Conservation (phyloP, 2,329 filamentous ascomycete species). For the Claviceps digitariae region DNA sequence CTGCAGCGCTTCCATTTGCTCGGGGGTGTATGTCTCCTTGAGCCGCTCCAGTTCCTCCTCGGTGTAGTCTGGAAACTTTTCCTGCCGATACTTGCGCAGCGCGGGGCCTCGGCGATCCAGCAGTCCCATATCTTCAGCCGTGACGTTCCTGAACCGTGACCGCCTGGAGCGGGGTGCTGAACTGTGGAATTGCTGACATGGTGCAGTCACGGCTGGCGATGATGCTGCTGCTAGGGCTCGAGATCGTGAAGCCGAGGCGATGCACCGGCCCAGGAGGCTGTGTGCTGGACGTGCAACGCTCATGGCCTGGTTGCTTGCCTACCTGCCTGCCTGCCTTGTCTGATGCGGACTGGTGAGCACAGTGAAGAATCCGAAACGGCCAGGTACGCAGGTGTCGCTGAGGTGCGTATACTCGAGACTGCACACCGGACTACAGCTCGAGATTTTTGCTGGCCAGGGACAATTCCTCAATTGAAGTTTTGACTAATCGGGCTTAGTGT, state of each 20-base stretch:
- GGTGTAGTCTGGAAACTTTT: conserved; percentile 51
- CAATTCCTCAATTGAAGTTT: conserved; percentile 4
- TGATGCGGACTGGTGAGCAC: neutral
- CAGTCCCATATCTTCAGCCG: conserved; percentile 38
- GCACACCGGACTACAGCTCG: conserved; percentile 11
- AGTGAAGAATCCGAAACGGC: neutral
- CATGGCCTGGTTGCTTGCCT: conserved; percentile 30
- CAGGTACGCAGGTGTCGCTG: neutral
- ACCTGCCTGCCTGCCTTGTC: neutral
- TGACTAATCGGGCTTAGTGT: conserved; percentile 5
- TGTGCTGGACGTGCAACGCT: conserved; percentile 41
- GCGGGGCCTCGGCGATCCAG: conserved; percentile 28
- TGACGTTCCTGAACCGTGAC: conserved; percentile 39
- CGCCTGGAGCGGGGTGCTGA: conserved; percentile 33
- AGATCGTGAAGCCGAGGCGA: conserved; percentile 19
- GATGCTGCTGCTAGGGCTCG: conserved; percentile 13
- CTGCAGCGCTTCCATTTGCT: conserved; percentile 70
- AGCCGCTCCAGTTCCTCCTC: conserved; percentile 50
- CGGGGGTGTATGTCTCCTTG: conserved; percentile 56
- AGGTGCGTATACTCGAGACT: conserved; percentile 5
- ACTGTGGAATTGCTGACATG: conserved; percentile 36
- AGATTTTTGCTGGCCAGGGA: conserved; percentile 19
- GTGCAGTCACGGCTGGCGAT: conserved; percentile 11
- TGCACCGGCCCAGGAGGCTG: conserved; percentile 38
- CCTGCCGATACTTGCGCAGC: conserved; percentile 29